phyloP scores from a whole-genome alignment of 805 yeast genomes.

The Suhomyces emberorum region DNA sequence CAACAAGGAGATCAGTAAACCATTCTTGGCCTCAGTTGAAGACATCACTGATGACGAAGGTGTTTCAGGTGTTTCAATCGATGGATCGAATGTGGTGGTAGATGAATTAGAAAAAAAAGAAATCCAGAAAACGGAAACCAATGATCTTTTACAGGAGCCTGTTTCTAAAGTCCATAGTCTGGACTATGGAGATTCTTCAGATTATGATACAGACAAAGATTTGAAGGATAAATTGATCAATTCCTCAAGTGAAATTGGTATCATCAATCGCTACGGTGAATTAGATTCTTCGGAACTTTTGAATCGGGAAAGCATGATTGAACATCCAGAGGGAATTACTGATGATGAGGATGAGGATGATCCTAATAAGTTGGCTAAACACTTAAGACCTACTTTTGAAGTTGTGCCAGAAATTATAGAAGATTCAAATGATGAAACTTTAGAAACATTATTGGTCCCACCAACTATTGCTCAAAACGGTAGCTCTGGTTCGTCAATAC shows the following conservation, averaged over 20 bases:
- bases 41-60: slow-evolving; percentile 4
- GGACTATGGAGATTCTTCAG: not conserved
- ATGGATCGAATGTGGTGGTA: slow-evolving; percentile 20
- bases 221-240: not conserved
- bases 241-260: slow-evolving; percentile 14
- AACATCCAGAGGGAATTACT: slow-evolving; percentile 5
- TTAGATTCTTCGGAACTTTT: slow-evolving; percentile 21
- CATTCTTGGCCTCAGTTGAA: slow-evolving; percentile 2
- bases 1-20: not conserved
- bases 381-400: slow-evolving; percentile 32
- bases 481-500: slow-evolving; percentile 30
- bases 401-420: slow-evolving; percentile 27
- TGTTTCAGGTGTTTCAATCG: slow-evolving; percentile 14
- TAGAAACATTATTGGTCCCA: slow-evolving; percentile 14
- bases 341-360: slow-evolving; percentile 20
- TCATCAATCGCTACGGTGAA: slow-evolving; percentile 18
- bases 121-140: slow-evolving; percentile 1
- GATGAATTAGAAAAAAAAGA: slow-evolving; percentile 24
- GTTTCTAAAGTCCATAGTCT: not conserved
- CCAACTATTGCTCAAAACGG: slow-evolving; percentile 9
- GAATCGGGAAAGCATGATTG: slow-evolving; percentile 6
- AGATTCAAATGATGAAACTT: slow-evolving; percentile 19
- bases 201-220: slow-evolving; percentile 6
- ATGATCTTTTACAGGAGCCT: not conserved
- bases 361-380: slow-evolving; percentile 20